phyloP scores from a whole-genome alignment of 805 yeast species.

The Millerozyma acaciae region DNA sequence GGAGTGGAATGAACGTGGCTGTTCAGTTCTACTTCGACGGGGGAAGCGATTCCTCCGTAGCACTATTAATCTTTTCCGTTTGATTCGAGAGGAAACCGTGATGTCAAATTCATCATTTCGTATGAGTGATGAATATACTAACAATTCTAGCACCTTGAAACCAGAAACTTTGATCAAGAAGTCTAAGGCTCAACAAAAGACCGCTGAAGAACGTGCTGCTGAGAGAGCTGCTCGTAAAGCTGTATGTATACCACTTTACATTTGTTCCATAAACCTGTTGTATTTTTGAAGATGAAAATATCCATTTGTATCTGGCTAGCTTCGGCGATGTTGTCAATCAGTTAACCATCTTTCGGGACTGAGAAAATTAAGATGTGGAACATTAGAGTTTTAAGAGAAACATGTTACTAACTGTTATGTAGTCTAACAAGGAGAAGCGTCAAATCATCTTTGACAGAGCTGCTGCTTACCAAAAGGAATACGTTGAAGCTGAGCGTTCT shows the following conservation, averaged over 20 bases:
- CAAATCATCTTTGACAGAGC: constrained; percentile 86
- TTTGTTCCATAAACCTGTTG: constrained; percentile 1
- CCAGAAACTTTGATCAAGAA: constrained; percentile 89
- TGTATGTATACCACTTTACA: constrained; percentile 66
- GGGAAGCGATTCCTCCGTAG: constrained; percentile 23
- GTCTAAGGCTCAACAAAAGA: constrained; percentile 73
- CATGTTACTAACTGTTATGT: constrained; percentile 31
- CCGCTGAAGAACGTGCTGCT: constrained; percentile 74
- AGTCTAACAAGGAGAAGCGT: constrained; percentile 49
- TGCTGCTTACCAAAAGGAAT: constrained; percentile 94
- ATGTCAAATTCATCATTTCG: not conserved
- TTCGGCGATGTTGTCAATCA: constrained; percentile 65
- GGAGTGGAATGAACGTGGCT: constrained; percentile 37
- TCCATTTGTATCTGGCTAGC: constrained; percentile 59
- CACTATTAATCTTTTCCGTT: constrained; percentile 11
- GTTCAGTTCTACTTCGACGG: constrained; percentile 30
- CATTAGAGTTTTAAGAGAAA: constrained; percentile 1
- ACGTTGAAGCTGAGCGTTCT: constrained; percentile 88
- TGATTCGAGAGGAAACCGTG: not conserved
- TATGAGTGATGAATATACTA: constrained; percentile 20
- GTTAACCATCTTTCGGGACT: constrained; percentile 89
- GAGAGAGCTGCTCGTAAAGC: constrained; percentile 74
- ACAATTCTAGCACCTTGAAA: constrained; percentile 43
- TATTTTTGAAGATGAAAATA: constrained; percentile 50
- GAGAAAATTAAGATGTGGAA: constrained; percentile 32